Evolutionary conservation across 805 yeast genomes (phyloP).

Genomic region (Lipomyces chichibuensis): DNA sequence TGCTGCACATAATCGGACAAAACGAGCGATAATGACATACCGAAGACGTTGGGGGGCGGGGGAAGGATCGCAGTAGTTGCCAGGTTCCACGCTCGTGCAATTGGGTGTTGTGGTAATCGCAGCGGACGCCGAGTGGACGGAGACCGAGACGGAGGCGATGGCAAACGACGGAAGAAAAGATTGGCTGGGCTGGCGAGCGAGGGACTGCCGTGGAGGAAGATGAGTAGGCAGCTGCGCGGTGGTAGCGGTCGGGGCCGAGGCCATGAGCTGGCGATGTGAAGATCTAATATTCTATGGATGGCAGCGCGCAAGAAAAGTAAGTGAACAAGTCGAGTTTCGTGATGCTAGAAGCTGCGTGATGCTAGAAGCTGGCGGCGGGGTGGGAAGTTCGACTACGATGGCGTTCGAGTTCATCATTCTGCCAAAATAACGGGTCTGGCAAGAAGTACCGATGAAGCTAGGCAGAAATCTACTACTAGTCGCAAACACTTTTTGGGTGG

Average conservation of each 20-base stretch:
- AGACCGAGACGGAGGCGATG: conserved; percentile 22
- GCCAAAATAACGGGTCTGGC: neutral
- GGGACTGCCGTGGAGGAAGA: conserved; percentile 21
- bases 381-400: neutral
- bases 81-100: conserved; percentile 20
- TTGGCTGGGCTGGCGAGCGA: conserved; percentile 14
- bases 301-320: neutral
- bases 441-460: neutral
- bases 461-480: neutral
- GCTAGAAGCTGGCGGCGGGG: neutral
- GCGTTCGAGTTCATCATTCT: neutral
- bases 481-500: neutral
- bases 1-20: neutral
- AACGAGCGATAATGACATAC: conserved; percentile 1
- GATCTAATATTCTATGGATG: neutral
- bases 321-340: neutral
- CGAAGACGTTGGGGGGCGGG: conserved; percentile 28
- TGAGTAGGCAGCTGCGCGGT: conserved; percentile 13
- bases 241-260: conserved; percentile 22
- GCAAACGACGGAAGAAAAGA: conserved; percentile 11
- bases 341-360: neutral
- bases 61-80: conserved; percentile 24
- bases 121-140: conserved; percentile 26
- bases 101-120: conserved; percentile 22
- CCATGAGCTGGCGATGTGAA: conserved; percentile 6